Conservation (phyloP, 78 protist species). For the Dictyostelium capitatum region DNA sequence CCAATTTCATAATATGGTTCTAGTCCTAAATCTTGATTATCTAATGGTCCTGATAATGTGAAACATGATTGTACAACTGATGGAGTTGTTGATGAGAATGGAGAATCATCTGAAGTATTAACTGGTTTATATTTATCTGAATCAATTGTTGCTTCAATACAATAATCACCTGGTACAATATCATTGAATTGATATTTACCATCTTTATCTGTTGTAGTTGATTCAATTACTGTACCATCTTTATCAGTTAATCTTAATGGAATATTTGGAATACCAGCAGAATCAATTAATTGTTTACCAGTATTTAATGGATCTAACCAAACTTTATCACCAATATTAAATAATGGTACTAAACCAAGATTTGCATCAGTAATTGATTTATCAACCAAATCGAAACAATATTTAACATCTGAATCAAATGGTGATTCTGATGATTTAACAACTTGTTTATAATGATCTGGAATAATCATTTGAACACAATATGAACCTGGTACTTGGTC, state of each 20-base stretch:
- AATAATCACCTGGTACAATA: slow-evolving; percentile 25
- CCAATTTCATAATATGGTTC: not conserved
- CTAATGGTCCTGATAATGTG: not conserved
- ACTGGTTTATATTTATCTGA: not conserved
- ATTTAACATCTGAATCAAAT: not conserved
- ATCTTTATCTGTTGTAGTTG: not conserved
- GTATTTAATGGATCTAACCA: slow-evolving; percentile 15
- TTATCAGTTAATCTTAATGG: not conserved
- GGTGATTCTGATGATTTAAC: not conserved
- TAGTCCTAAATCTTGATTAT: not conserved
- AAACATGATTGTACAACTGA: not conserved
- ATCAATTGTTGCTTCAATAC: not conserved
- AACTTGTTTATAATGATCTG: slow-evolving; percentile 19
- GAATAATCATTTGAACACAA: slow-evolving; percentile 1
- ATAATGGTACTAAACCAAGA: slow-evolving; percentile 1
- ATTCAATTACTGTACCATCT: not conserved
- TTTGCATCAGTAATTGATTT: not conserved
- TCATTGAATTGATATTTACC: slow-evolving; percentile 19
- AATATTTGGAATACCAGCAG: not conserved
- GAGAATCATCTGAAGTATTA: not conserved
- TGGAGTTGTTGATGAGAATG: not conserved
- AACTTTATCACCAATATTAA: slow-evolving; percentile 4
- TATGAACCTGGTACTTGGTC: slow-evolving; percentile 35
- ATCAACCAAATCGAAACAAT: slow-evolving; percentile 1
- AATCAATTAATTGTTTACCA: not conserved